These are phyloP conservation scores for Rhododendron molle DNA, from an alignment of 148 eudicot species.

Conservation along the genomic window DNA sequence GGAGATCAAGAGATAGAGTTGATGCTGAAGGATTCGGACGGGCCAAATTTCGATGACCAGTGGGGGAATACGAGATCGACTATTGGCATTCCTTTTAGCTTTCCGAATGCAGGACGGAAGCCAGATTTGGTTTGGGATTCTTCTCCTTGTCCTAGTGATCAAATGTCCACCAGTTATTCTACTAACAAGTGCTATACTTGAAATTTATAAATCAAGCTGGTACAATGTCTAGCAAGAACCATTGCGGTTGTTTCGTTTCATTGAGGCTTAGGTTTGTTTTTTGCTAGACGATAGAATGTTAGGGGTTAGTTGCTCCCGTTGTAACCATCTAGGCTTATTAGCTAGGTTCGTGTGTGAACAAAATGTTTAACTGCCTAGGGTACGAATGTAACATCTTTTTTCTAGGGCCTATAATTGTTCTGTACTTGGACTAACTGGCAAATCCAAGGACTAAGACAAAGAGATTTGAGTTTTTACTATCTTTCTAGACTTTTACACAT, in stretches of 20 bases:
- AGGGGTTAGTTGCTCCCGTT: background rate
- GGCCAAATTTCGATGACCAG: background rate
- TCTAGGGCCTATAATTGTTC: background rate
- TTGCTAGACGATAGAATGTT: background rate
- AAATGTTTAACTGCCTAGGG: background rate
- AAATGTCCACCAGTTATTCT: slow-evolving; percentile 41
- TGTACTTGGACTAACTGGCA: background rate
- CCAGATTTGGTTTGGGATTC: slow-evolving; percentile 35
- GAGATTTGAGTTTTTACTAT: background rate
- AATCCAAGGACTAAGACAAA: background rate
- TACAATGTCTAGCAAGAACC: background rate
- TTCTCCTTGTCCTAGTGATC: slow-evolving; percentile 33
- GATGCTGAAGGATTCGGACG: slow-evolving; percentile 2
- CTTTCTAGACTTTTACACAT: background rate
- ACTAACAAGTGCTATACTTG: slow-evolving; percentile 39
- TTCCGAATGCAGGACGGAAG: slow-evolving; percentile 23
- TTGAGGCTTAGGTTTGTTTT: background rate
- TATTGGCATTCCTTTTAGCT: background rate
- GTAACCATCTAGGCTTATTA: background rate
- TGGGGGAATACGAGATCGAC: background rate
- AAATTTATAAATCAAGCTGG: background rate
- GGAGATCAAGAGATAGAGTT: slow-evolving; percentile 7
- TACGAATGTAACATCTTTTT: background rate
- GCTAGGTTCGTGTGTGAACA: background rate
- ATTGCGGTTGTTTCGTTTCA: background rate